Base-by-base conservation (phyloP, 176 grass and related monocot species). In the Otatea glauca region DNA sequence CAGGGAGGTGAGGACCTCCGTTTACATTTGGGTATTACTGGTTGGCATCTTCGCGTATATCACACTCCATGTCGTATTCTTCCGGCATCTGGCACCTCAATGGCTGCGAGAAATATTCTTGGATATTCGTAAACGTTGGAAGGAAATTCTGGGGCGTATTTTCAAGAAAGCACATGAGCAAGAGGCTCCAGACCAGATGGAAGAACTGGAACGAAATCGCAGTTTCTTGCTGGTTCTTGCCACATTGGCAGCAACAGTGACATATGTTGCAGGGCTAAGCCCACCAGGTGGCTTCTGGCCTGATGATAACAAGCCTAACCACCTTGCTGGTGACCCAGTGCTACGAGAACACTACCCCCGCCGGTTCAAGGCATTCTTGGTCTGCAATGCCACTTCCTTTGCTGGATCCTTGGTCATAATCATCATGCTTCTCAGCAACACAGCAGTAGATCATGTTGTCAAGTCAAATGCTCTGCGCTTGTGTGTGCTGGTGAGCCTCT, bases 351-450 rank as follows among this genome's bases (percentile, higher is more conserved):
- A 85, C 17, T 69, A 89, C 53, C 82, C 88, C 9, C 51, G 76
- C 9, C 62, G 88, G 2, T 89, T 89, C 70, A 81, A 85, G 77
- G 53, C 82, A 2, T 89, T 89, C 32, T 53, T 85, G 70, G 2
- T 80, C 63, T 89, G 88, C 88, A 89, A 89, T 63, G 82, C 77
- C 37, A 85, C 82, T n/a, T 64, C 88, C 9, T 89, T 89, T 62
- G 62, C 82, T 43, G 70, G 70, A 32, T 89, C 88, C 5, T 63
- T 89, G 4, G 88, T 85, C 10, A 85, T 85, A 24, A 85, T 89
- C 70, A 81, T 89, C 70, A 89, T 85, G 83, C 63, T 81, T 11
- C 77, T 89, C 63, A 81, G 62, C 14, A 29, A 81, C 3, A 85
- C 82, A 13, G 87, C 82, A n/a, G 60, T 81, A 39, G 43, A 84